Percentiles rank a stretch among this genome's conserved stretches.
phyloP scores from a whole-genome alignment of 2,329 filamentous ascomycete genomes.

The Endothia cerciana region DNA sequence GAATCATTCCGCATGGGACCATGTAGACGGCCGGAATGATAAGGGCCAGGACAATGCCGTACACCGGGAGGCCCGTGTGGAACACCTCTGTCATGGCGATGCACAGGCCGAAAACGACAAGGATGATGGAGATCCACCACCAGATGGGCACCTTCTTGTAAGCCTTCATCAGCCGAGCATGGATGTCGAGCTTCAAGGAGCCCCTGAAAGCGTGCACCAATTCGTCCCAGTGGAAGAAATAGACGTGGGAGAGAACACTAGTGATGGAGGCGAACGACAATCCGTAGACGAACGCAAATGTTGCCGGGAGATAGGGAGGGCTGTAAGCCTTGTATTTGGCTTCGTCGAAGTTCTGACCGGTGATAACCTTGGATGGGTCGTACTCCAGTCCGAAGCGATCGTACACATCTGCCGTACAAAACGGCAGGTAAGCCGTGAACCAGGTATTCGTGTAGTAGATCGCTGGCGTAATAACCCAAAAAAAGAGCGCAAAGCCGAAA shows the following conservation, averaged over 20 bases:
- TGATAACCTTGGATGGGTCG: slow-evolving; percentile 52
- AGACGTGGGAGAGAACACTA: slow-evolving; percentile 41
- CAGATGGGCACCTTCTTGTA: slow-evolving; percentile 48
- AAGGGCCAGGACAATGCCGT: slow-evolving; percentile 49
- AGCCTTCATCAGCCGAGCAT: slow-evolving; percentile 45
- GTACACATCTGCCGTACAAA: slow-evolving; percentile 56
- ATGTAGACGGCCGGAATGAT: slow-evolving; percentile 50
- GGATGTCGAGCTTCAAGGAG: slow-evolving; percentile 43
- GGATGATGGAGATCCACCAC: slow-evolving; percentile 47
- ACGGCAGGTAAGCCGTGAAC: slow-evolving; percentile 56
- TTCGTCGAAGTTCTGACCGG: slow-evolving; percentile 48
- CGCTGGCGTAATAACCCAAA: slow-evolving; percentile 51
- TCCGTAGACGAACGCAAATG: slow-evolving; percentile 44
- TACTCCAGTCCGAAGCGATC: slow-evolving; percentile 56
- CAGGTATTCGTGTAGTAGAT: slow-evolving; percentile 54
- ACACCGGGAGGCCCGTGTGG: slow-evolving; percentile 49
- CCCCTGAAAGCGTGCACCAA: slow-evolving; percentile 37
- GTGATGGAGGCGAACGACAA: slow-evolving; percentile 38
- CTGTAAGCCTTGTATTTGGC: slow-evolving; percentile 57
- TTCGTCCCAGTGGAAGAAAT: slow-evolving; percentile 70
- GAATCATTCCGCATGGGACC: slow-evolving; percentile 51
- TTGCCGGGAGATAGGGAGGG: slow-evolving; percentile 52
- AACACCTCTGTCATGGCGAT: slow-evolving; percentile 49
- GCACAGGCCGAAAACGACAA: slow-evolving; percentile 39
- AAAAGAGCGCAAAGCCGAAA: slow-evolving; percentile 46